phyloP scores from a whole-genome alignment of 2,329 filamentous ascomycete species.

The Xylaria sp. region DNA sequence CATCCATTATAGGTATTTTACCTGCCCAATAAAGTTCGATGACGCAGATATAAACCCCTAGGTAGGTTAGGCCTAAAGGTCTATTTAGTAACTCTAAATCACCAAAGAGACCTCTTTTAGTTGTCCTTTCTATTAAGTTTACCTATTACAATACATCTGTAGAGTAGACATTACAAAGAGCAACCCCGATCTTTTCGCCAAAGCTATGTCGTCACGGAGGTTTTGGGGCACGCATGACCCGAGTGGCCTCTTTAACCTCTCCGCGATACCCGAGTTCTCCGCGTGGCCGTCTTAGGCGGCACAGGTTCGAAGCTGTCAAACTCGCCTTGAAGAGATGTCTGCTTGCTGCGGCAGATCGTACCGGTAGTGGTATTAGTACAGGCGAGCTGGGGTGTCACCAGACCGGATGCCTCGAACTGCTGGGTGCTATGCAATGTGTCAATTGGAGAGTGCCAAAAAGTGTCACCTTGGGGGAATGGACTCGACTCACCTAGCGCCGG shows the following conservation, averaged over 20 bases:
- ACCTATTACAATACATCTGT: conserved; percentile 19
- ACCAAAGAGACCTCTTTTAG: not conserved
- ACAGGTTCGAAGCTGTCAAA: conserved; percentile 45
- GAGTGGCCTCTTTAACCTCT: conserved; percentile 12
- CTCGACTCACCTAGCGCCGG: conserved; percentile 44
- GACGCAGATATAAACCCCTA: not conserved
- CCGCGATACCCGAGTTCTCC: conserved; percentile 21
- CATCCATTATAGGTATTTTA: not conserved
- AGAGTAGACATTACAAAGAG: conserved; percentile 10
- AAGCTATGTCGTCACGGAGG: not conserved
- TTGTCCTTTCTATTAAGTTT: conserved; percentile 6
- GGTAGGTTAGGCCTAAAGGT: not conserved
- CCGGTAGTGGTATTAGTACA: conserved; percentile 41
- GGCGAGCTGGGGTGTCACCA: conserved; percentile 39
- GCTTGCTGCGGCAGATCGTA: conserved; percentile 41
- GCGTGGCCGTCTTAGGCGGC: conserved; percentile 32
- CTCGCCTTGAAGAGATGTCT: conserved; percentile 38
- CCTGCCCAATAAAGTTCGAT: conserved; percentile 1
- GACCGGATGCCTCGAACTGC: conserved; percentile 46
- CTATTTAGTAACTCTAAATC: not conserved
- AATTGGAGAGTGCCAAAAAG: conserved; percentile 22
- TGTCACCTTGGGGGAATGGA: not conserved
- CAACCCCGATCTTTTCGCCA: not conserved
- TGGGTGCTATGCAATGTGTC: conserved; percentile 32
- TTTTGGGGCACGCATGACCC: not conserved